Base-by-base conservation (phyloP, 306 rosid species). In the Cyamopsis tetragonoloba region DNA sequence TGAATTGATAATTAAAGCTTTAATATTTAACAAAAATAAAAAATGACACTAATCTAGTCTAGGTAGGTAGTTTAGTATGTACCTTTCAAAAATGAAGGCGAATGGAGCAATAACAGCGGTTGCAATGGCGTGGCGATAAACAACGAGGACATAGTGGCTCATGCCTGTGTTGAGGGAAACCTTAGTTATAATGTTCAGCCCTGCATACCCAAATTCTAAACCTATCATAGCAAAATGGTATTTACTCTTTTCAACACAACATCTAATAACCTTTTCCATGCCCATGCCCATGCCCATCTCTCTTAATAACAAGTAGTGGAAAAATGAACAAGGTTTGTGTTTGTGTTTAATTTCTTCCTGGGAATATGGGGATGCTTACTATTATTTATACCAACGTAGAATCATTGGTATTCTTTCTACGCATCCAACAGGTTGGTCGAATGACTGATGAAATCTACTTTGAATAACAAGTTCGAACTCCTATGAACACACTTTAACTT, bases 71-170 rank as follows among this genome's bases (percentile, higher is more conserved):
- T 7, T 3, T 14, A 35, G 1, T 11, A 50, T 22, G 7, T 22
- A 91, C 97, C 98, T 84, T 77, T 92, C 98, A 7, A 87, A 84
- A 37, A 84, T 46, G 67, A 92, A 68, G 43, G 88, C 98, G 6
- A 92, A 89, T 3, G 98, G 98, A 47, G 81, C 88, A 0, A 92
- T 81, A 6, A 71, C 76, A 0, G 86, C 87, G 0, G 98, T 89
- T 2, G 98, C 98, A 9, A 92, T 6, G 32, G 89, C 98, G 0
- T 92, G 98, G 22, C 98, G 96, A 17, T 89, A 92, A 58, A 87
- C 98, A 47, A 92, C 98, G 7, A 92, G 95, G 13, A 92, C 98
- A 62, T 84, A 92, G 70, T 92, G 98, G 58, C 95, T 92, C 98
- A 92, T 92, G 68, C 98, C 98, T 13, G 81, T 58, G 76, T 77